Conservation (phyloP, 352 stramenopile genomes). For the Pseudoperonospora humuli region DNA sequence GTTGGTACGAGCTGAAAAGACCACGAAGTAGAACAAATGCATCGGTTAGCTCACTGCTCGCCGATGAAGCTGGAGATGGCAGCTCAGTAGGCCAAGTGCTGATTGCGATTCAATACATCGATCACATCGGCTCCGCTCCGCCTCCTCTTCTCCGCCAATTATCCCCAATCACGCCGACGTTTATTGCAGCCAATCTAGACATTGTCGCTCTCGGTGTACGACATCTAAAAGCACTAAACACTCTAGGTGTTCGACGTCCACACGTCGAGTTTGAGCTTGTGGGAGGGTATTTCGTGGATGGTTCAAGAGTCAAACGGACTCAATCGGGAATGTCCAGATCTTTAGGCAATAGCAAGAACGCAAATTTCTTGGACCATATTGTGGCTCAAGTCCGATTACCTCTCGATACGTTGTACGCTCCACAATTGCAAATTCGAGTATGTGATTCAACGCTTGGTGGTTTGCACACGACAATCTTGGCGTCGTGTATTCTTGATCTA, state of each 20-base stretch:
- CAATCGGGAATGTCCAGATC: conserved; percentile 22
- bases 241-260: conserved; percentile 49
- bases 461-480: conserved; percentile 42
- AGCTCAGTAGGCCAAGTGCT: conserved; percentile 34
- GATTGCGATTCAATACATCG: conserved; percentile 58
- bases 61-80: conserved; percentile 8
- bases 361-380: conserved; percentile 62
- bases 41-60: conserved; percentile 13
- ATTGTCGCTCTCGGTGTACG: conserved; percentile 64
- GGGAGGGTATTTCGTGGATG: conserved; percentile 41
- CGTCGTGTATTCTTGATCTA: conserved; percentile 52
- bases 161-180: conserved; percentile 38
- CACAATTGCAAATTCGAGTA: conserved; percentile 57
- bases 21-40: conserved; percentile 9
- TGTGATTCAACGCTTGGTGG: conserved; percentile 47
- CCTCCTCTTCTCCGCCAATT: conserved; percentile 22
- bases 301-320: conserved; percentile 32
- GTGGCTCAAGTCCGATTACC: conserved; percentile 43
- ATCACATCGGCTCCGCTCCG: conserved; percentile 29
- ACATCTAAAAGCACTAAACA: conserved; percentile 45
- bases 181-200: conserved; percentile 46
- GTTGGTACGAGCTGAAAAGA: conserved; percentile 38
- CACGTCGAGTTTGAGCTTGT: conserved; percentile 65
- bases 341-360: conserved; percentile 46
- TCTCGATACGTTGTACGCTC: conserved; percentile 48